Evolutionary conservation across 2,329 filamentous ascomycete genomes (phyloP).

Genomic region (Diaporthe ilicicola): DNA sequence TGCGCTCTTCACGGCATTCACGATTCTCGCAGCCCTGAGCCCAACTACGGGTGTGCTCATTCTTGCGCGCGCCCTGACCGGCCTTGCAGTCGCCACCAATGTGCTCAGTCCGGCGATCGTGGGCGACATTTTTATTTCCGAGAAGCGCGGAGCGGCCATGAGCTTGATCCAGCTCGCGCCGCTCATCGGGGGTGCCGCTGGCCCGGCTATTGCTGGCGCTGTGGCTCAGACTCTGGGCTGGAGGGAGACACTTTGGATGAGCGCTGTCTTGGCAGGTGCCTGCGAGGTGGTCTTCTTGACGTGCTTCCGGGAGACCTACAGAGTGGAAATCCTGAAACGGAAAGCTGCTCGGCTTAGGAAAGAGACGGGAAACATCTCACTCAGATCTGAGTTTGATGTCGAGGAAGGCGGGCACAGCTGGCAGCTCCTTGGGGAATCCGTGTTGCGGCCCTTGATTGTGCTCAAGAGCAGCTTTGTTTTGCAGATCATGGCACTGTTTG

Average conservation of each 20-base stretch:
- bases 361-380: constrained; percentile 42
- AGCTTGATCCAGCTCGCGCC: constrained; percentile 65
- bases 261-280: constrained; percentile 53
- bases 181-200: constrained; percentile 64
- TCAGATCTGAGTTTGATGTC: constrained; percentile 45
- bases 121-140: constrained; percentile 67
- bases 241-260: constrained; percentile 61
- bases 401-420: constrained; percentile 40
- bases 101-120: constrained; percentile 71
- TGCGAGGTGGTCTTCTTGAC: constrained; percentile 61
- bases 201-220: constrained; percentile 62
- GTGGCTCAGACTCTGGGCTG: constrained; percentile 65
- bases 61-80: constrained; percentile 64
- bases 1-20: constrained; percentile 58
- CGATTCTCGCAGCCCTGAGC: constrained; percentile 55
- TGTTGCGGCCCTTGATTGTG: constrained; percentile 56
- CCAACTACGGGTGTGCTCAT: constrained; percentile 58
- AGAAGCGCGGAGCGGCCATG: constrained; percentile 67
- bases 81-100: constrained; percentile 70
- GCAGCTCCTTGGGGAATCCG: constrained; percentile 46
- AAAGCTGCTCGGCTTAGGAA: constrained; percentile 46
- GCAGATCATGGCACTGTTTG: constrained; percentile 56
- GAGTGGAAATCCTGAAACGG: constrained; percentile 60
- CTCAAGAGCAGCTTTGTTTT: constrained; percentile 61
- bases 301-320: constrained; percentile 69